Conservation (phyloP, 192 early-diverging fungal genomes). For the Coemansia biformis region DNA sequence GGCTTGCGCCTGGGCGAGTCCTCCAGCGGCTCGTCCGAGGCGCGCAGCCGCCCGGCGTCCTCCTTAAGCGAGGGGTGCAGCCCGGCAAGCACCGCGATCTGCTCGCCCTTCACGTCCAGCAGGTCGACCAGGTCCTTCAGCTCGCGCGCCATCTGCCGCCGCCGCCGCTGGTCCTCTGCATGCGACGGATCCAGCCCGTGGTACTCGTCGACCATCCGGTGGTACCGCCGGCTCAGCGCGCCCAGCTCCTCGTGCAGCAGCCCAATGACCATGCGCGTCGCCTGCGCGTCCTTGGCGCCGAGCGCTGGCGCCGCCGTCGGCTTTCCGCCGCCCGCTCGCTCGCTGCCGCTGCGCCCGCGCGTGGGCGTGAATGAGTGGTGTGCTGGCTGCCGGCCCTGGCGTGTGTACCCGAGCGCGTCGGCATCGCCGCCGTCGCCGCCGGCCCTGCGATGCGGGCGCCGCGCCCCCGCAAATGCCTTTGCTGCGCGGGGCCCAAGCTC, state of each 20-base stretch:
- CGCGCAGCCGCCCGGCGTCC: neutral
- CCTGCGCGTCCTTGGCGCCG: neutral
- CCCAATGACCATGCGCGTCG: conserved; percentile 22
- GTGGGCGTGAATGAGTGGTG: conserved; percentile 34
- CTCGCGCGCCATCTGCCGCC: conserved; percentile 38
- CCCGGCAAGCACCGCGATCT: conserved; percentile 35
- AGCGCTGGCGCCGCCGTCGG: too few species aligned
- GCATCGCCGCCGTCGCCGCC: neutral
- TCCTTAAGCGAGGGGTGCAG: conserved; percentile 14
- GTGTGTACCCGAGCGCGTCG: neutral
- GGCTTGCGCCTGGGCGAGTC: neutral
- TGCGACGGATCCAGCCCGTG: conserved; percentile 21
- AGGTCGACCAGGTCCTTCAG: conserved; percentile 48
- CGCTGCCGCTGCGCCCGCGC: neutral
- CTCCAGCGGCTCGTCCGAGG: neutral
- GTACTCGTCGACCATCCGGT: conserved; percentile 36
- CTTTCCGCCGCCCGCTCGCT: too few species aligned
- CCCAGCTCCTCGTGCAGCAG: conserved; percentile 42
- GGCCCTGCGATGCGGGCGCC: too few species aligned
- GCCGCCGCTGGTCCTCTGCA: conserved; percentile 13
- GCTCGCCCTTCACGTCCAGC: conserved; percentile 49
- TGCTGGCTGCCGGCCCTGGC: neutral
- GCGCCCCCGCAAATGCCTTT: neutral
- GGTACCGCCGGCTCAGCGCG: conserved; percentile 46
- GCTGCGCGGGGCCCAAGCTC: conserved; percentile 6